Evolutionary conservation across 148 eudicot species (phyloP).

Genomic region (Salicornia ramosissima): DNA sequence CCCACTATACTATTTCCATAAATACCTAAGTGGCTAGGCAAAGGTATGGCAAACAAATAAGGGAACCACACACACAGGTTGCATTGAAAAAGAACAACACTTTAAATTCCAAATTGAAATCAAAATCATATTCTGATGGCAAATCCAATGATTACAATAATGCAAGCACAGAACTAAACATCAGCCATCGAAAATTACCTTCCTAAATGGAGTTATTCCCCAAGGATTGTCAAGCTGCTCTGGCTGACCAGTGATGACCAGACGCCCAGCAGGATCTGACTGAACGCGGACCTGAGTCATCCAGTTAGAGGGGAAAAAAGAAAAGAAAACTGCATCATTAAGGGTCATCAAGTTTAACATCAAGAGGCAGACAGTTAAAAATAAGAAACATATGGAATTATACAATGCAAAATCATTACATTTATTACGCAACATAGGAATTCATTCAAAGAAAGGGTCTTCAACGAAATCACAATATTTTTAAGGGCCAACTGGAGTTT

Average conservation of each 20-base stretch:
- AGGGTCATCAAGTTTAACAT: neutral
- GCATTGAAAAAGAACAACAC: neutral
- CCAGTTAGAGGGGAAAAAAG: neutral
- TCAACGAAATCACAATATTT: slow-evolving; percentile 7
- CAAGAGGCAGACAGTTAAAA: neutral
- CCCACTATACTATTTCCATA: neutral
- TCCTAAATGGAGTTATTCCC: slow-evolving; percentile 86
- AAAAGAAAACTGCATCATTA: neutral
- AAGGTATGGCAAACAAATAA: neutral
- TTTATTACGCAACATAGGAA: neutral
- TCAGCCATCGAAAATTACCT: slow-evolving; percentile 38
- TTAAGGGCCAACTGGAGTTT: neutral
- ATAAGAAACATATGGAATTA: neutral
- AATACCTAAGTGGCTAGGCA: too few relatives aligned
- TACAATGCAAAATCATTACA: neutral
- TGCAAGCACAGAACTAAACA: neutral
- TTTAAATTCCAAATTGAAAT: neutral
- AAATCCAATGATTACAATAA: neutral
- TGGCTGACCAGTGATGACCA: slow-evolving; percentile 88
- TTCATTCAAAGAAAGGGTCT: neutral
- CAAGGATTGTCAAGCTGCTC: slow-evolving; percentile 93
- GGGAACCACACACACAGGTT: neutral
- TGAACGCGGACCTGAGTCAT: slow-evolving; percentile 73
- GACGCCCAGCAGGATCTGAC: slow-evolving; percentile 89
- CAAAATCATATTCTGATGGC: neutral